Evolutionary conservation across 805 yeast genomes (phyloP).

Genomic region (Ogataea angusta): DNA sequence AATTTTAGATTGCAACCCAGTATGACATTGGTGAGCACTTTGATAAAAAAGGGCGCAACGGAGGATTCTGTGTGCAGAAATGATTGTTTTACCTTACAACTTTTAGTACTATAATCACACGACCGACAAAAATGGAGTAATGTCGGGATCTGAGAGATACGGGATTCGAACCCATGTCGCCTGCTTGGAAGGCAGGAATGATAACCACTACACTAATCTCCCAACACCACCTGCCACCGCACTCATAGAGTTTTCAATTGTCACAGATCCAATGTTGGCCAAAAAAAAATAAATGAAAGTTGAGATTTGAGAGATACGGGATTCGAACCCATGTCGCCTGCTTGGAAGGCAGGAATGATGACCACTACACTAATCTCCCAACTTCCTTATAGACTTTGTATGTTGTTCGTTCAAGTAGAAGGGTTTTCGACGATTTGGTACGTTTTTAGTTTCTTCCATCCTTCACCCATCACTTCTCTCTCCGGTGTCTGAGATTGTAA

Average conservation of each 20-base stretch:
- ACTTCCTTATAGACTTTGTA: constrained; percentile 1
- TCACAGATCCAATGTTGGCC: background rate
- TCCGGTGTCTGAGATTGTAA: too few species aligned
- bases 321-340: constrained; percentile 93
- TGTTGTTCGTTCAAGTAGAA: background rate
- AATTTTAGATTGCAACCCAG: too few species aligned
- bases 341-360: constrained; percentile 92
- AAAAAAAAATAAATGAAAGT: constrained; percentile 29
- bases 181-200: constrained; percentile 93
- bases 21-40: too few species aligned
- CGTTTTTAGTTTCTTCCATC: too few species aligned
- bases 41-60: too few species aligned
- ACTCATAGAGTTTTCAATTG: background rate
- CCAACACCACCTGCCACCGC: constrained; percentile 2
- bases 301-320: constrained; percentile 71
- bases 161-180: constrained; percentile 95
- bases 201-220: constrained; percentile 82
- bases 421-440: too few species aligned
- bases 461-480: too few species aligned
- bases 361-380: constrained; percentile 74
- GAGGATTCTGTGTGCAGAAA: too few species aligned
- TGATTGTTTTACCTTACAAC: too few species aligned
- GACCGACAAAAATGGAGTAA: background rate
- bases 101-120: too few species aligned
- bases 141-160: constrained; percentile 57